Conservation (phyloP, 305 asterid species). For the Solanum chacoense region DNA sequence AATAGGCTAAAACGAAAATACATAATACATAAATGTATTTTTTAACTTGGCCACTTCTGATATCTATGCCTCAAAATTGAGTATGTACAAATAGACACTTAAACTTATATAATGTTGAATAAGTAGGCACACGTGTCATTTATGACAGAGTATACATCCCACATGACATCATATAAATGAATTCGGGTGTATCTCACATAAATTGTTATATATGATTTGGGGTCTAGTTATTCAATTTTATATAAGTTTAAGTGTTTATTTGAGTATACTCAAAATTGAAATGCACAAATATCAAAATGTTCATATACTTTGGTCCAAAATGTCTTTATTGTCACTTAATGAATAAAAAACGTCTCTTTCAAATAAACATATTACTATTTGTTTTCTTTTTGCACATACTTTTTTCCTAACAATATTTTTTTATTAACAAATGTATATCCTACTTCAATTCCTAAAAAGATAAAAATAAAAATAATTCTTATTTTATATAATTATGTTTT, state of each 20-base stretch:
- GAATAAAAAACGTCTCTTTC: not conserved
- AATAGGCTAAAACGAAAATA: no score
- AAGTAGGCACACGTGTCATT: accelerated
- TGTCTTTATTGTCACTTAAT: not conserved
- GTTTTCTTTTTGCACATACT: not conserved
- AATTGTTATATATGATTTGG: not conserved
- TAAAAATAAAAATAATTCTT: not conserved
- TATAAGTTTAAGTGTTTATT: no score
- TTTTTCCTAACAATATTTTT: not conserved
- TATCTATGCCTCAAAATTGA: not conserved
- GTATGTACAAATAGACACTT: no score
- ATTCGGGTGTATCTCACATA: not conserved
- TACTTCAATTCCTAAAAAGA: not conserved
- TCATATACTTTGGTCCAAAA: no score
- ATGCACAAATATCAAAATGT: not conserved
- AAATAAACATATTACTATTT: not conserved
- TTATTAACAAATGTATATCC: accelerated
- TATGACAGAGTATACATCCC: not conserved
- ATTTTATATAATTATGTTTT: no score
- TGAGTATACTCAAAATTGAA: no score
- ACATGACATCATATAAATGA: no score
- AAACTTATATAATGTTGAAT: no score
- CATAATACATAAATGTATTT: not conserved
- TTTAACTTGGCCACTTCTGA: not conserved
- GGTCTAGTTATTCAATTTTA: no score